phyloP scores from a whole-genome alignment of 495 filamentous ascomycete genomes.

The Xylaria acuta region DNA sequence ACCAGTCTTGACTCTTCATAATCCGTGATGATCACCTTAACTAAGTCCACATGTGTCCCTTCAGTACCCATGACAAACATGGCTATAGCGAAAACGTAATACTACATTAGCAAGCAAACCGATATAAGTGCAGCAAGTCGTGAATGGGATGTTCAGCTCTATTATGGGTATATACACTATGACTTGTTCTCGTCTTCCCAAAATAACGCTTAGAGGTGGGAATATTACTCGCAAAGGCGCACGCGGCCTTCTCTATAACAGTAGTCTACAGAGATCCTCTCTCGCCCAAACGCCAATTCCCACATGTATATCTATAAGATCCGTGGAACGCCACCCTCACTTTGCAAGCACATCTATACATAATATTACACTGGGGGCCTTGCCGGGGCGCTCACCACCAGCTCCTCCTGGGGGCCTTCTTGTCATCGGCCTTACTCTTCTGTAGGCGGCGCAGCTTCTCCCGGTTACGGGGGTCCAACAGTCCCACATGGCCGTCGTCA shows the following conservation, averaged over 20 bases:
- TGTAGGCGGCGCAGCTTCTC: slow-evolving; percentile 54
- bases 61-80: neutral
- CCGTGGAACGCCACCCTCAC: neutral
- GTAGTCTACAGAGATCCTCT: neutral
- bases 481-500: slow-evolving; percentile 48
- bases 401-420: slow-evolving; percentile 43
- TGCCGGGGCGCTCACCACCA: slow-evolving; percentile 31
- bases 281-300: slow-evolving; percentile 6
- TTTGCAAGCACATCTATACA: neutral
- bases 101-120: neutral
- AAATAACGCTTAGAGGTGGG: slow-evolving; percentile 9
- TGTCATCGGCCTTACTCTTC: slow-evolving; percentile 48
- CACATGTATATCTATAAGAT: slow-evolving; percentile 12
- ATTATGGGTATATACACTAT: slow-evolving; percentile 27
- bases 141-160: slow-evolving; percentile 10
- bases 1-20: too few species aligned
- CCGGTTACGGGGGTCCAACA: slow-evolving; percentile 53
- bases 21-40: too few species aligned
- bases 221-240: slow-evolving; percentile 8
- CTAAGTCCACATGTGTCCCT: too few species aligned
- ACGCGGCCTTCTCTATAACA: neutral
- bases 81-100: neutral
- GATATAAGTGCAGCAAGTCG: neutral
- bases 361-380: neutral
- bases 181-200: neutral